phyloP scores from a whole-genome alignment of 176 grass and related monocot species.

The Musa troglodytarum region DNA sequence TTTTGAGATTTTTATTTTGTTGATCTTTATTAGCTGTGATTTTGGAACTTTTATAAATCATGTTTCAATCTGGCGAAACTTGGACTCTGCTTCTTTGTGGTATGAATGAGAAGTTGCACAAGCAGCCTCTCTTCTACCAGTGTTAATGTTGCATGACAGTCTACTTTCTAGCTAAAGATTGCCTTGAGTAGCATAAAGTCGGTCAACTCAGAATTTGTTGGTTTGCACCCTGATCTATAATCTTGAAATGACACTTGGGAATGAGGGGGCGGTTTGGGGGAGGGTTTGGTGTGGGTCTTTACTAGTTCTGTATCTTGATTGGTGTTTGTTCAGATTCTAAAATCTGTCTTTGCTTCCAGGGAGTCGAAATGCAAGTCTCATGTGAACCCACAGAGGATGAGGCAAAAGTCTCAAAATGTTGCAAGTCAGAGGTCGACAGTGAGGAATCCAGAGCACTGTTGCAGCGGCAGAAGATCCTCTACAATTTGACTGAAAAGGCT shows the following conservation, averaged over 20 bases:
- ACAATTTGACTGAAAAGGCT: constrained; percentile 81
- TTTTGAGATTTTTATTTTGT: neutral
- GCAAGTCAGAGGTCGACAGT: constrained; percentile 32
- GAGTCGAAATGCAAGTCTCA: constrained; percentile 49
- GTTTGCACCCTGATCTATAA: neutral
- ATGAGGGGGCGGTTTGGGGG: neutral
- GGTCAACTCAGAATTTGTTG: neutral
- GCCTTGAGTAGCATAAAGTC: neutral
- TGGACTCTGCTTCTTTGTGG: neutral
- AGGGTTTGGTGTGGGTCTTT: too few species aligned
- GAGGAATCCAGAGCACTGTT: constrained; percentile 59
- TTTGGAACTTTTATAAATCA: neutral
- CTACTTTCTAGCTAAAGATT: too few species aligned
- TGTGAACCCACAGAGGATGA: constrained; percentile 58
- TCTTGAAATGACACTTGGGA: neutral
- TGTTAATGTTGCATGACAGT: neutral
- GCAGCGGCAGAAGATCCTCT: constrained; percentile 56
- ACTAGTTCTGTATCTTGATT: neutral
- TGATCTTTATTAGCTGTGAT: too few species aligned
- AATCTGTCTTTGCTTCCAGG: constrained; percentile 36
- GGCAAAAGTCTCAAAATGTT: constrained; percentile 17
- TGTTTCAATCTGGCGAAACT: neutral
- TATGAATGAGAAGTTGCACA: neutral
- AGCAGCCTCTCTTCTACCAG: neutral
- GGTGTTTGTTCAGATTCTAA: neutral